These are phyloP conservation scores for Yamadazyma jaroonii DNA, from an alignment of 1,139 yeast species.

Conservation along the genomic window DNA sequence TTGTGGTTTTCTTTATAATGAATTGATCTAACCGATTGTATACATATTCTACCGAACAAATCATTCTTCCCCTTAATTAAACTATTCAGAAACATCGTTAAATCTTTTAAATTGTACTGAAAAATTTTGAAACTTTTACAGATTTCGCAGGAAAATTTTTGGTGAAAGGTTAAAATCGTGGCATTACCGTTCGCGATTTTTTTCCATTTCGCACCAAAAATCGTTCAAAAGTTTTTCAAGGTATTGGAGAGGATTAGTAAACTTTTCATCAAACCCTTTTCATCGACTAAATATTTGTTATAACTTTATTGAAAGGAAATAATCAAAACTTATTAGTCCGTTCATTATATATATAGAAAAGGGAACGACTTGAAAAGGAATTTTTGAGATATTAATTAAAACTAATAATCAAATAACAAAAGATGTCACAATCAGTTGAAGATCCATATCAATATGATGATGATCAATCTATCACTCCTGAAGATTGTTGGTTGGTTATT, in stretches of 20 bases:
- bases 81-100: not conserved
- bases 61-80: not conserved
- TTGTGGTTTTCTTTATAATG: conserved; percentile 33
- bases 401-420: not conserved
- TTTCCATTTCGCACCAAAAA: not conserved
- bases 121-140: not conserved
- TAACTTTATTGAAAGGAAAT: not conserved
- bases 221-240: conserved; percentile 1
- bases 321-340: no score
- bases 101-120: not conserved
- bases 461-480: conserved; percentile 81
- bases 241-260: conserved; percentile 5
- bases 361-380: not conserved
- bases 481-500: conserved; percentile 98
- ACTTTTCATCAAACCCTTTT: conserved; percentile 1
- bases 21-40: conserved; percentile 10
- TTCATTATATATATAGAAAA: not conserved
- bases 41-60: not conserved
- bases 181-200: conserved; percentile 5
- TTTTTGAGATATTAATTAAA: not conserved
- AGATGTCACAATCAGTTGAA: conserved; percentile 19
- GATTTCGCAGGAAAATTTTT: conserved; percentile 1
- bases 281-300: not conserved
- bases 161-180: not conserved
- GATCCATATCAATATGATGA: conserved; percentile 71